phyloP scores from a whole-genome alignment of 176 grass and related monocot species.

The Carex littledalei region DNA sequence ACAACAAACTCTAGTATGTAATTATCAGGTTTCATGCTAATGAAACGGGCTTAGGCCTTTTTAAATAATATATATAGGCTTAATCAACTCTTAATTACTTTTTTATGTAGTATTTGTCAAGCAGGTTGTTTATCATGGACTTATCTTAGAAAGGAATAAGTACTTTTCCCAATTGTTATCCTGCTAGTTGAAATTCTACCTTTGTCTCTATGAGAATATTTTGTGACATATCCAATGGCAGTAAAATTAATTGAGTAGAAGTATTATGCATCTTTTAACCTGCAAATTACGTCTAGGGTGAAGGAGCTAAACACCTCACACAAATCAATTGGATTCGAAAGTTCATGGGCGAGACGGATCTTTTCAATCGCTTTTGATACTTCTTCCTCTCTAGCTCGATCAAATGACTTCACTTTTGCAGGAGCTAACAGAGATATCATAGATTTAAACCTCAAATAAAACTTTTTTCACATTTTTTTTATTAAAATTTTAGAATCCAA shows the following conservation, averaged over 20 bases:
- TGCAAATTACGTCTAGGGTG: slow-evolving; percentile 34
- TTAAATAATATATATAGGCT: not conserved
- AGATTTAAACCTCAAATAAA: not conserved
- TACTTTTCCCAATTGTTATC: not conserved
- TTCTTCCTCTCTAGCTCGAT: slow-evolving; percentile 18
- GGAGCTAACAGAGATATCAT: not conserved
- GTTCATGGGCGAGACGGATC: not conserved
- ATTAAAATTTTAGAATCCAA: not conserved
- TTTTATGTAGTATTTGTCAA: not conserved
- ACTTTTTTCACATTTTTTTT: not conserved
- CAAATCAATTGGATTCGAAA: slow-evolving; percentile 27
- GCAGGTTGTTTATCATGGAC: not conserved
- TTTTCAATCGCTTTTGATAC: slow-evolving; percentile 12
- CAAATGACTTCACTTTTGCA: slow-evolving; percentile 12
- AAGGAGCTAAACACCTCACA: slow-evolving; percentile 38
- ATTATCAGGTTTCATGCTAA: too few relatives aligned
- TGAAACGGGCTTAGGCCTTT: too few relatives aligned
- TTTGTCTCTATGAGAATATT: not conserved
- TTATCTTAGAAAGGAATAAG: not conserved
- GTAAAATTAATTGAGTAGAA: not conserved
- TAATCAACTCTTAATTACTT: not conserved
- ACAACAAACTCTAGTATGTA: too few relatives aligned
- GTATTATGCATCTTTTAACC: not conserved
- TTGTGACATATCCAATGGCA: not conserved
- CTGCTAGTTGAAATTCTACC: slow-evolving; percentile 12